These are phyloP conservation scores for Penicillium nucicola DNA, from an alignment of 495 filamentous ascomycete species.

Conservation along the genomic window DNA sequence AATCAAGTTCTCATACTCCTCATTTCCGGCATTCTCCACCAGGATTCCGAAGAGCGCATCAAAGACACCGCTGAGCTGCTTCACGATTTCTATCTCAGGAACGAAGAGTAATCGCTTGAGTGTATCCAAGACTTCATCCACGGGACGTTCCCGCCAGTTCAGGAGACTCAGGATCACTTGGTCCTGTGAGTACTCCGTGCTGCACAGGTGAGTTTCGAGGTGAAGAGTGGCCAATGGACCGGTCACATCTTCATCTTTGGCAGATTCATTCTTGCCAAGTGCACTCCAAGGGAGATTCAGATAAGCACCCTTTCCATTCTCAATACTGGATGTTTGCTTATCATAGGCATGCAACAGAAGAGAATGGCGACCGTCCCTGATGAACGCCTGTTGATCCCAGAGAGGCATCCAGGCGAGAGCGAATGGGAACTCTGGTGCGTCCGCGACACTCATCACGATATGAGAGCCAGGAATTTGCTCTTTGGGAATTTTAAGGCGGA, in stretches of 20 bases:
- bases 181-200: constrained; percentile 93
- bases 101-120: constrained; percentile 87
- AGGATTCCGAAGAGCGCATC: constrained; percentile 89
- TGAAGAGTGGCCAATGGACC: constrained; percentile 72
- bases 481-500: constrained; percentile 75
- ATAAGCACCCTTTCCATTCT: constrained; percentile 73
- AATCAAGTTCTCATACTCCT: constrained; percentile 88
- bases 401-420: constrained; percentile 90
- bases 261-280: constrained; percentile 58
- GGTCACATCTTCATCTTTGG: constrained; percentile 69
- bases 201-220: constrained; percentile 87
- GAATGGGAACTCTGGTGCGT: constrained; percentile 81
- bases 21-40: constrained; percentile 81
- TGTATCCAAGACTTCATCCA: constrained; percentile 65
- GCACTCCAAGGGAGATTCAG: constrained; percentile 75
- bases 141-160: constrained; percentile 75
- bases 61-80: constrained; percentile 84
- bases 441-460: constrained; percentile 82
- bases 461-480: constrained; percentile 82
- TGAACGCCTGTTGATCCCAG: constrained; percentile 89
- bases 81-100: constrained; percentile 95
- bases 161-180: constrained; percentile 79
- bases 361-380: constrained; percentile 79
- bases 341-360: constrained; percentile 86
- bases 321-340: constrained; percentile 67